phyloP scores from a whole-genome alignment of 345 rosid species.

The Microcos paniculata region DNA sequence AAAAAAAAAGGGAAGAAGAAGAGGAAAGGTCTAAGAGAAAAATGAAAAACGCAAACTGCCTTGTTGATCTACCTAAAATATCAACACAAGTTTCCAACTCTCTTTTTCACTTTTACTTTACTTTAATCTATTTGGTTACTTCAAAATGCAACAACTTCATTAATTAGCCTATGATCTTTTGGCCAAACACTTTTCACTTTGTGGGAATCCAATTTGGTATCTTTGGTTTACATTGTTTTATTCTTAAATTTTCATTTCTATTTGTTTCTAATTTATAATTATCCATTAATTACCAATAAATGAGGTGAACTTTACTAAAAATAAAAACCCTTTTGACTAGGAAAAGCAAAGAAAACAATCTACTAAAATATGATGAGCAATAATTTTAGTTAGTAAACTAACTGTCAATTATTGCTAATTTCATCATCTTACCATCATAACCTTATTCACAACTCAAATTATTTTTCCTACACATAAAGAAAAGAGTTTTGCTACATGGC shows the following conservation, averaged over 20 bases:
- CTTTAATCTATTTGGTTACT: not conserved
- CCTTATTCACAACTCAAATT: not conserved
- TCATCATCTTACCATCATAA: not conserved
- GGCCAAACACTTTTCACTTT: not conserved
- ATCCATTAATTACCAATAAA: not conserved
- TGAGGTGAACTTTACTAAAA: not conserved
- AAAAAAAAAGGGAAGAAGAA: not conserved
- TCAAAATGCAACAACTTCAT: not conserved
- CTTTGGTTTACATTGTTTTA: not conserved
- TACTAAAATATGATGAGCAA: no score
- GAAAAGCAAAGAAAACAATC: not conserved
- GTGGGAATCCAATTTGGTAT: not conserved
- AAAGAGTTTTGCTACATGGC: no score
- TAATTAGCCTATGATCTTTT: not conserved
- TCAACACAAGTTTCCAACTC: not conserved
- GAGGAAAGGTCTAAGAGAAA: no score
- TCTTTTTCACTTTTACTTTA: slow-evolving; percentile 8
- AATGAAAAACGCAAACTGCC: no score
- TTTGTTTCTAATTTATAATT: not conserved
- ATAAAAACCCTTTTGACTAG: not conserved
- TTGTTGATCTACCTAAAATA: not conserved
- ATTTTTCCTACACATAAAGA: not conserved
- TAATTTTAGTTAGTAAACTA: not conserved
- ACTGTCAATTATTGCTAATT: not conserved
- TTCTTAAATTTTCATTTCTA: not conserved